These are phyloP conservation scores for Dactylellina haptotyla DNA, from an alignment of 2,329 filamentous ascomycete species.

Conservation along the genomic window DNA sequence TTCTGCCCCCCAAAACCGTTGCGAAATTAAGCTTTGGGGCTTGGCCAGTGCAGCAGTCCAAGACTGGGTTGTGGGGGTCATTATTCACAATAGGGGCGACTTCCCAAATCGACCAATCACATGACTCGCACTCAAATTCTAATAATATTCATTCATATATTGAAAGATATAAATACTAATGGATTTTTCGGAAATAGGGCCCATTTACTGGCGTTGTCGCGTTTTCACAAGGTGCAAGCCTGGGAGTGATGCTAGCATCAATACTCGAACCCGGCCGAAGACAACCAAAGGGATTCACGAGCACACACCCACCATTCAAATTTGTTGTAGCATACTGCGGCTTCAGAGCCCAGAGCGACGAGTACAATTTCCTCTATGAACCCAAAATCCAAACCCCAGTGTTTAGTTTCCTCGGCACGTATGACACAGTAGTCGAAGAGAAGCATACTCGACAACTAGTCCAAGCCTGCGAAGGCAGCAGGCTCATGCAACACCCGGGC, in stretches of 20 bases:
- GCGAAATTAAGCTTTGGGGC: too few relatives aligned
- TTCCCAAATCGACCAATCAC: neutral
- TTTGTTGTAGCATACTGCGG: constrained; percentile 83
- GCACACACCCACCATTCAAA: constrained; percentile 63
- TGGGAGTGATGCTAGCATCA: too few relatives aligned
- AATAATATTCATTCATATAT: too few relatives aligned
- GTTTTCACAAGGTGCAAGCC: too few relatives aligned
- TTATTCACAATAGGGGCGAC: neutral
- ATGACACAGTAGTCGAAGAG: constrained; percentile 84
- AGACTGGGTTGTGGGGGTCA: neutral
- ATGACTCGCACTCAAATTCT: neutral
- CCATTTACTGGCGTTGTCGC: too few relatives aligned
- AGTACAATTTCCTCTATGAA: constrained; percentile 76
- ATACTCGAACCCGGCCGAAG: too few relatives aligned
- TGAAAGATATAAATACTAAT: too few relatives aligned
- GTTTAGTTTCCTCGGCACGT: constrained; percentile 81
- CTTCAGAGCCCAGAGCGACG: constrained; percentile 72
- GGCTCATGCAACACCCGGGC: neutral
- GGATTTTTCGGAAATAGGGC: too few relatives aligned
- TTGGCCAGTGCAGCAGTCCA: too few relatives aligned
- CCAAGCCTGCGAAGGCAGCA: neutral
- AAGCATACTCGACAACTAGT: neutral
- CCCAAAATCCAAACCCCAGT: constrained; percentile 79
- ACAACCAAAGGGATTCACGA: constrained; percentile 66
- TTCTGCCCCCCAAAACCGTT: too few relatives aligned